phyloP scores from a whole-genome alignment of 2,329 filamentous ascomycete genomes.

The Blastomyces gilchristii region DNA sequence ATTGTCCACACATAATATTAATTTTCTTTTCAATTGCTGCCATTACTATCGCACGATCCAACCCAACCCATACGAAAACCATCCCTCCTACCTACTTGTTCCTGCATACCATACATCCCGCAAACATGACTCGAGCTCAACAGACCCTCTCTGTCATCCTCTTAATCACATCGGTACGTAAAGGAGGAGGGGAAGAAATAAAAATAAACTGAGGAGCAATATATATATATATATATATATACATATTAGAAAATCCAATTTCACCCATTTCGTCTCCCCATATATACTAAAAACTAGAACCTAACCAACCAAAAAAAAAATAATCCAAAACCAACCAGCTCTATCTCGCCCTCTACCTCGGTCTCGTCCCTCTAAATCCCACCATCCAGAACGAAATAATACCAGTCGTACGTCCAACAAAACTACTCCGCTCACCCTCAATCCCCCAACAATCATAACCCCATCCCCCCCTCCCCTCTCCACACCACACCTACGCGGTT shows the following conservation, averaged over 20 bases:
- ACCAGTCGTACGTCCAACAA: conserved; percentile 59
- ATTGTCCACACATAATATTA: background rate
- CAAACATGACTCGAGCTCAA: conserved; percentile 77
- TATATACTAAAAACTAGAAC: background rate
- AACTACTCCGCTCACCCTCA: background rate
- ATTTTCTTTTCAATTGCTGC: background rate
- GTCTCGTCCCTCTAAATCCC: conserved; percentile 68
- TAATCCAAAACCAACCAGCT: conserved; percentile 46
- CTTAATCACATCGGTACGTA: conserved; percentile 71
- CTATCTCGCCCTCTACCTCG: conserved; percentile 77
- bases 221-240: too few species aligned
- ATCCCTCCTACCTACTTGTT: background rate
- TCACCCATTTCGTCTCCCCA: background rate
- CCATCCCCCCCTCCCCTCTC: too few species aligned
- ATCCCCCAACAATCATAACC: background rate
- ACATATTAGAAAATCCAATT: background rate
- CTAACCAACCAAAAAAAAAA: background rate
- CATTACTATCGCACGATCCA: background rate
- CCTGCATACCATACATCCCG: background rate
- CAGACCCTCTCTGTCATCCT: conserved; percentile 84
- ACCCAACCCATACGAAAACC: background rate
- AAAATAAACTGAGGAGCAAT: background rate
- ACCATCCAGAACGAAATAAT: conserved; percentile 75
- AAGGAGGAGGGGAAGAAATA: background rate
- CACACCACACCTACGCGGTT: too few species aligned